Conservation (phyloP, 768 basidiomycete genomes). For the Leccinum sublutescens region DNA sequence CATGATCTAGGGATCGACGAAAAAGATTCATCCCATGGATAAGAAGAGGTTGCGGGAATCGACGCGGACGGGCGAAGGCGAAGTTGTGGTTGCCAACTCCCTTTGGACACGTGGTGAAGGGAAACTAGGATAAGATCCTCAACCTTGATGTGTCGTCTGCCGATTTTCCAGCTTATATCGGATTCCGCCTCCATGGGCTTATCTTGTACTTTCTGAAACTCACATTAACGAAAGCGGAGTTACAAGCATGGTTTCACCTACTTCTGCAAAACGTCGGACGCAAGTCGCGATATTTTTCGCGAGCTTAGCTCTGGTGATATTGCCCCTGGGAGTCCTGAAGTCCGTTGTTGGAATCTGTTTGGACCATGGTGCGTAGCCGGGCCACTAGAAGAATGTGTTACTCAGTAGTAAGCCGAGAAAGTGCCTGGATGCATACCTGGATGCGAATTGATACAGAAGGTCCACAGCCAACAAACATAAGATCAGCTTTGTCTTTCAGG, state of each 20-base stretch:
- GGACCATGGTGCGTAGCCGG: slow-evolving; percentile 74
- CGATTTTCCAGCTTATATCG: slow-evolving; percentile 63
- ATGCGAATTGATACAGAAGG: slow-evolving; percentile 79
- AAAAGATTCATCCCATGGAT: slow-evolving; percentile 2
- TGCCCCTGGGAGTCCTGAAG: slow-evolving; percentile 74
- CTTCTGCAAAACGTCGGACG: slow-evolving; percentile 64
- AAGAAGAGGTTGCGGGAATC: background rate
- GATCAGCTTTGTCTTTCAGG: slow-evolving; percentile 56
- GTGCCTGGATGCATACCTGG: slow-evolving; percentile 46
- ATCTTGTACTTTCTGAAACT: slow-evolving; percentile 45
- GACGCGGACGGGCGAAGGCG: slow-evolving; percentile 38
- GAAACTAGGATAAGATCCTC: slow-evolving; percentile 74
- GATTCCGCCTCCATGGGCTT: slow-evolving; percentile 62
- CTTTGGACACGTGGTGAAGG: slow-evolving; percentile 80
- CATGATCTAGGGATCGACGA: background rate
- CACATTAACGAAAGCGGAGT: slow-evolving; percentile 5
- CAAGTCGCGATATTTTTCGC: slow-evolving; percentile 81
- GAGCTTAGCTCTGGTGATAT: slow-evolving; percentile 72
- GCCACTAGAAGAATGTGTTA: slow-evolving; percentile 53
- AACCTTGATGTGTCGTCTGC: slow-evolving; percentile 50
- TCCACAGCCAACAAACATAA: slow-evolving; percentile 69
- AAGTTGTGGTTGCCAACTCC: slow-evolving; percentile 80
- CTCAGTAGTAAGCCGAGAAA: background rate
- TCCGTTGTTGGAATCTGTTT: slow-evolving; percentile 82
- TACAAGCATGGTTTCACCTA: slow-evolving; percentile 26